These are phyloP conservation scores for Trichoderma virens DNA, from an alignment of 495 filamentous ascomycete species.

Conservation along the genomic window DNA sequence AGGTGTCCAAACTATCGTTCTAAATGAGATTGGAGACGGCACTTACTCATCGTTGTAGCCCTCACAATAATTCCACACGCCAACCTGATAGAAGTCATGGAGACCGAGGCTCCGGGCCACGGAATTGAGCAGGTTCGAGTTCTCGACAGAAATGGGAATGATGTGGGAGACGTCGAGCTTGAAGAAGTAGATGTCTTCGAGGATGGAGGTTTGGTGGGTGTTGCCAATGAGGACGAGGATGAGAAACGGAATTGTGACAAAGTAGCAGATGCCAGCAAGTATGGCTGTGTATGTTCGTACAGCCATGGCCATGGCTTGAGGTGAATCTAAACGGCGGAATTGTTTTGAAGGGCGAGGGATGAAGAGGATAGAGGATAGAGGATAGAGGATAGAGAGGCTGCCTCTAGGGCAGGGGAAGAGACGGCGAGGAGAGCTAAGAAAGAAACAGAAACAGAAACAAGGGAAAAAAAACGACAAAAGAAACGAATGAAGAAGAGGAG, in stretches of 20 bases:
- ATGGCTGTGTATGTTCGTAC: constrained; percentile 37
- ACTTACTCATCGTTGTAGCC: constrained; percentile 57
- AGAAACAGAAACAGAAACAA: background rate
- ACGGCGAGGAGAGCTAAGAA: background rate
- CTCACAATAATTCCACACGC: constrained; percentile 85
- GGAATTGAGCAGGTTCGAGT: constrained; percentile 71
- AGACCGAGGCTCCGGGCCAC: constrained; percentile 84
- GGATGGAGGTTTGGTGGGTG: constrained; percentile 48
- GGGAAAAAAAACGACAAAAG: background rate
- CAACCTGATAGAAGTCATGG: constrained; percentile 91
- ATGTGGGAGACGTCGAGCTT: constrained; percentile 77
- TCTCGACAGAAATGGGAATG: constrained; percentile 66
- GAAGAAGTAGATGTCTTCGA: constrained; percentile 70
- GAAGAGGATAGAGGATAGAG: background rate
- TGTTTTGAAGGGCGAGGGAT: background rate
- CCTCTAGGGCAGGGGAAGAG: background rate
- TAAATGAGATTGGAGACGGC: background rate
- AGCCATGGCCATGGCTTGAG: background rate
- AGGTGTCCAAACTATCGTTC: background rate
- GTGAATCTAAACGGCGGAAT: background rate
- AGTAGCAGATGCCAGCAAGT: constrained; percentile 60
- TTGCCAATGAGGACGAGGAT: constrained; percentile 59
- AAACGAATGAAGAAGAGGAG: background rate
- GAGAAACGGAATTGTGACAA: constrained; percentile 67
- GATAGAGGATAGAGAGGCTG: background rate